phyloP scores from a whole-genome alignment of 345 rosid genomes.

The Hypericum androsaemum region DNA sequence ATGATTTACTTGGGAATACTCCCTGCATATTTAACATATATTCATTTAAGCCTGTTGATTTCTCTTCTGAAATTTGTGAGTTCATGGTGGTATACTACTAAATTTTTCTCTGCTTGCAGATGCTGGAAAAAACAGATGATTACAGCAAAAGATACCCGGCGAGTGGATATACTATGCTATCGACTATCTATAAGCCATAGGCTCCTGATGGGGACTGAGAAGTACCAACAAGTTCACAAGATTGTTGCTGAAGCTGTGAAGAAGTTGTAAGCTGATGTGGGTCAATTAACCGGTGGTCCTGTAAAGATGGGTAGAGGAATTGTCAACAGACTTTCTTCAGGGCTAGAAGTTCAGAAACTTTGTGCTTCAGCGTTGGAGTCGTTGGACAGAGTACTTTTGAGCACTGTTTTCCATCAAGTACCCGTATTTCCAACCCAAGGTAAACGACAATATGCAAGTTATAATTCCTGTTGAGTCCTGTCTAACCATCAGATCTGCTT shows the following conservation, averaged over 20 bases:
- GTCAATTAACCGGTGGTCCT: conserved; percentile 68
- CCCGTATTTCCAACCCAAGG: conserved; percentile 28
- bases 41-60: not conserved
- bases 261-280: conserved; percentile 81
- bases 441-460: conserved; percentile 14
- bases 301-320: conserved; percentile 85
- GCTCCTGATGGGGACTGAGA: conserved; percentile 52
- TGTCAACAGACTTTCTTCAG: conserved; percentile 74
- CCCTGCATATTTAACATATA: conserved; percentile 4
- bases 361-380: conserved; percentile 58
- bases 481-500: not conserved
- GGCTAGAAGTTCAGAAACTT: conserved; percentile 62
- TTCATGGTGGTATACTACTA: no score
- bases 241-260: conserved; percentile 62
- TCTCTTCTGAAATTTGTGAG: no score
- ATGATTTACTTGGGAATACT: conserved; percentile 67
- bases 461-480: not conserved
- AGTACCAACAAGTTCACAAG: conserved; percentile 36
- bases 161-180: conserved; percentile 80
- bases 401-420: conserved; percentile 11
- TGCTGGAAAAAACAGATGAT: conserved; percentile 90
- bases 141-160: conserved; percentile 62
- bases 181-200: conserved; percentile 72
- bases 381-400: conserved; percentile 45
- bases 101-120: conserved; percentile 28